phyloP scores from a whole-genome alignment of 441 rosid species.

The Daphne laureola region DNA sequence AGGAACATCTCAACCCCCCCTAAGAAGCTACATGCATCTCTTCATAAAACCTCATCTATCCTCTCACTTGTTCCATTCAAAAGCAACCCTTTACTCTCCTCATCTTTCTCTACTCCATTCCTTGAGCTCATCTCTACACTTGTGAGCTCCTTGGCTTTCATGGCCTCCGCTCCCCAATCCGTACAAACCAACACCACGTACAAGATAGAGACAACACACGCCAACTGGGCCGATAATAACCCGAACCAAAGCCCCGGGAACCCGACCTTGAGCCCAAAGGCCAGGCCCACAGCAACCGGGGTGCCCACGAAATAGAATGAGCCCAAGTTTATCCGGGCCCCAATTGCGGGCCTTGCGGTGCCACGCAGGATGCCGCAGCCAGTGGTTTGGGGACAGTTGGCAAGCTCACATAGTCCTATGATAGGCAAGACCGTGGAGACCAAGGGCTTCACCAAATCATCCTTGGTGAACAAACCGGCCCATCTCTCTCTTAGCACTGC shows the following conservation, averaged over 20 bases:
- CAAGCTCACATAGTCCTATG: conserved; percentile 84
- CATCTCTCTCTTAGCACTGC: conserved; percentile 55
- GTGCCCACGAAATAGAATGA: conserved; percentile 92
- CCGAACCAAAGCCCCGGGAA: conserved; percentile 91
- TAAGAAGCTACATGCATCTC: conserved; percentile 9
- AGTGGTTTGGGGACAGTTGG: conserved; percentile 91
- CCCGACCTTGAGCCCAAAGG: conserved; percentile 64
- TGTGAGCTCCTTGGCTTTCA: conserved; percentile 50
- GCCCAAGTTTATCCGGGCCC: conserved; percentile 72
- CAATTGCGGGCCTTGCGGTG: conserved; percentile 70
- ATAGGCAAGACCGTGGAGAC: conserved; percentile 86
- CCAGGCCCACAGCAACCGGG: conserved; percentile 81
- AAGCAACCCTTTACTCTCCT: conserved; percentile 41
- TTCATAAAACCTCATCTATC: conserved; percentile 22
- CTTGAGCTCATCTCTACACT: conserved; percentile 40
- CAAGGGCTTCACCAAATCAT: conserved; percentile 43
- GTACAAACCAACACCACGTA: conserved; percentile 52
- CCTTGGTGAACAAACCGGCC: conserved; percentile 70
- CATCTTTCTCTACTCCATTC: conserved; percentile 13
- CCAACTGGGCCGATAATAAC: conserved; percentile 77
- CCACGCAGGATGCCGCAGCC: conserved; percentile 93
- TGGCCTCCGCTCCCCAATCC: conserved; percentile 84
- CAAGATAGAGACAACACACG: conserved; percentile 62
- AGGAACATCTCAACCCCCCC: conserved; percentile 15
- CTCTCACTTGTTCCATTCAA: conserved; percentile 32